phyloP scores from a whole-genome alignment of 148 eudicot species.

The Rhododendron molle region DNA sequence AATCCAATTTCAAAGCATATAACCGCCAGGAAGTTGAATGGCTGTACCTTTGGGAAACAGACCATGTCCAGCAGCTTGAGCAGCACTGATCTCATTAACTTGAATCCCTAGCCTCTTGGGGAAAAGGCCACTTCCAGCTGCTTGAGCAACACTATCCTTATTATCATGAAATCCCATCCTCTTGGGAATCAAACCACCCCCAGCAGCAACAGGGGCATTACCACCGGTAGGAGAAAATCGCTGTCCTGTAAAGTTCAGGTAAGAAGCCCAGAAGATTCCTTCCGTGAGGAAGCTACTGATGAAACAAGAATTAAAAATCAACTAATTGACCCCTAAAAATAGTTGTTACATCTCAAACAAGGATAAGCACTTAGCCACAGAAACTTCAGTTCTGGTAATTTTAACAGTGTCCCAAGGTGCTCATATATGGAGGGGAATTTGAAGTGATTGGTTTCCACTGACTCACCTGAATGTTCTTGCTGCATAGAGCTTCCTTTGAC shows the following conservation, averaged over 20 bases:
- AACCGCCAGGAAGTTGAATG: background rate
- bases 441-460: background rate
- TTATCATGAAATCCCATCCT: background rate
- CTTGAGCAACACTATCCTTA: slow-evolving; percentile 1
- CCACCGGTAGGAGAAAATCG: background rate
- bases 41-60: slow-evolving; percentile 1
- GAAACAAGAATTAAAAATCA: background rate
- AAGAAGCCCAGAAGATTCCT: background rate
- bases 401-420: background rate
- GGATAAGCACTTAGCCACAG: background rate
- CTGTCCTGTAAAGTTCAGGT: background rate
- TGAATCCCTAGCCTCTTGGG: slow-evolving; percentile 28
- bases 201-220: background rate
- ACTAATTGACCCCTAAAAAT: background rate
- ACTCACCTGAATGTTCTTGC: slow-evolving; percentile 24
- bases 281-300: slow-evolving; percentile 3
- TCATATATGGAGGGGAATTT: background rate
- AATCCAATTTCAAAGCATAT: background rate
- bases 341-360: background rate
- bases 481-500: slow-evolving; percentile 8
- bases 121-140: slow-evolving; percentile 13
- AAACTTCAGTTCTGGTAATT: background rate
- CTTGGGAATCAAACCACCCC: slow-evolving; percentile 5
- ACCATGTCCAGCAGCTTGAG: slow-evolving; percentile 17
- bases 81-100: slow-evolving; percentile 10